These are phyloP conservation scores for Aspergillus haitiensis DNA, from an alignment of 495 filamentous ascomycete species.

Conservation along the genomic window DNA sequence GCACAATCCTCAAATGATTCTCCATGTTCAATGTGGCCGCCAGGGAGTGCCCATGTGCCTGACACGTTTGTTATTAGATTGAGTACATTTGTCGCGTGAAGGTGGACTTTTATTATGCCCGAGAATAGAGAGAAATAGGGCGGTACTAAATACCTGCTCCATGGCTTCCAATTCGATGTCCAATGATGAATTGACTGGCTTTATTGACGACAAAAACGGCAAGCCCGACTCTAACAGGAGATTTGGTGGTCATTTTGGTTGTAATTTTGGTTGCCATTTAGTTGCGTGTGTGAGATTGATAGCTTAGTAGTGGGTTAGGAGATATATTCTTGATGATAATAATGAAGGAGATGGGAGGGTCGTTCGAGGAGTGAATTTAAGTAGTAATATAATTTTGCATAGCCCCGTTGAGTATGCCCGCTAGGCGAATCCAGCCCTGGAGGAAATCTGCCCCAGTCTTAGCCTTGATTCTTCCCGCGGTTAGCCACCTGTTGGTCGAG, in stretches of 20 bases:
- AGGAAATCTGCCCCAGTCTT: too few species aligned
- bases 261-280: too few species aligned
- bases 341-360: too few species aligned
- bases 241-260: constrained; percentile 13
- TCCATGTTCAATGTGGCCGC: constrained; percentile 23
- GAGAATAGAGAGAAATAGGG: neutral
- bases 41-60: constrained; percentile 28
- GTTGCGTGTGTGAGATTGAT: too few species aligned
- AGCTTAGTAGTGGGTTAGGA: too few species aligned
- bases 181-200: constrained; percentile 35
- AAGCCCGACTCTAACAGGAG: constrained; percentile 32
- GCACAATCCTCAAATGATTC: constrained; percentile 23
- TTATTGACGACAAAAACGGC: constrained; percentile 35
- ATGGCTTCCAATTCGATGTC: constrained; percentile 38
- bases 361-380: neutral
- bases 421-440: too few species aligned
- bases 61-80: neutral
- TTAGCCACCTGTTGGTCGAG: too few species aligned
- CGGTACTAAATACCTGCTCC: constrained; percentile 33
- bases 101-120: neutral
- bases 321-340: too few species aligned
- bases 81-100: neutral
- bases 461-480: too few species aligned
- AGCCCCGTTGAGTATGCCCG: too few species aligned
- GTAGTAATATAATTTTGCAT: too few species aligned